Base-by-base conservation (phyloP, 2,329 filamentous ascomycete species). In the Trichoderma atroviride region DNA sequence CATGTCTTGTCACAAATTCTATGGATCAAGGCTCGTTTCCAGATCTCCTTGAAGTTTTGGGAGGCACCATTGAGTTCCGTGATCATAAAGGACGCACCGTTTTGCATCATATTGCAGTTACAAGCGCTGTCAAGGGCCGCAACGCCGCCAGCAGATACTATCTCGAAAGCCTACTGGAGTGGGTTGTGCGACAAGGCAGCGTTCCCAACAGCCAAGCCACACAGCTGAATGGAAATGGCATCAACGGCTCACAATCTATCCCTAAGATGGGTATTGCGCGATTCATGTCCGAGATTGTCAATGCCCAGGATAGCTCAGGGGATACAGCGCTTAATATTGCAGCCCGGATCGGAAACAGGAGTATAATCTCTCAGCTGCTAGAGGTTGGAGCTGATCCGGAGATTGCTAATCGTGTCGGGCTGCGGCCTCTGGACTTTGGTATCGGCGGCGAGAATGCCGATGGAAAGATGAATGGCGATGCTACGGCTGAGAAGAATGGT, bases 261-360 rank as follows among this genome's bases (percentile, higher is more conserved):
- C 91, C 88, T 67, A 92, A 87, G 72, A 96, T 98, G 80, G 93
- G 92, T 29, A 86, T 99, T 65, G 94, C 93, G 35, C 90, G 93
- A 47, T 99, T 99, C 81, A 96, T 99, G 88, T 93, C 92, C 60
- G 94, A 98, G 77, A 96, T 99, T 79, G 95, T 99, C 70, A 98
- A 99, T 75, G 91, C 94, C 0, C 92, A 95, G 75, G 96, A 99
- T 79, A 94, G 94, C 75, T 92, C 92, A 40, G 96, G 96, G 0
- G 97, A 99, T 76, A 99, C 96, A 0, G 96, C 96, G 0, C 84
- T 99, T 24, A 97, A 97, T 74, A 91, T 98, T 71, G 96, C 95
- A 2, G 94, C 96, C 1, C 87, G 96, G 71, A 97, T 97, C 73
- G 93, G 94, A 27, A 98, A 97, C 78, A 87, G 92, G 68, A 96